Percentiles rank a stretch among this genome's conserved stretches.
These are phyloP conservation scores for Gracilaria domingensis DNA, from an alignment of 23 red algal genomes.

Conservation along the genomic window DNA sequence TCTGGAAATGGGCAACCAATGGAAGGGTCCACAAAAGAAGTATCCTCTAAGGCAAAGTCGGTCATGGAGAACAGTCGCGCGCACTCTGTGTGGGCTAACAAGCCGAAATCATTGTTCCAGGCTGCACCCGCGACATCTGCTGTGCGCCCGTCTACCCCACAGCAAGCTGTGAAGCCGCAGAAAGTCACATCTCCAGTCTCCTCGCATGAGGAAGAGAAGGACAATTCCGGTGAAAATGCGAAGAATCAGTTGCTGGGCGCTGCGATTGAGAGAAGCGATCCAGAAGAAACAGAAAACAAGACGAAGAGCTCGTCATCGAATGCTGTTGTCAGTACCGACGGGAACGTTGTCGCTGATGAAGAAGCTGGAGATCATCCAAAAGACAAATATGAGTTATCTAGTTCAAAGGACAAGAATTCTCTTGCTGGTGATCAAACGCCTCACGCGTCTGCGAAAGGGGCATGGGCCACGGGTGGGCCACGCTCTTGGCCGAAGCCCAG, in stretches of 20 bases:
- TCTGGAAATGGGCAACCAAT: constrained; percentile 11
- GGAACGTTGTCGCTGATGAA: not conserved
- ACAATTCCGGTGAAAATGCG: constrained; percentile 2
- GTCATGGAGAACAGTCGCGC: constrained; percentile 17
- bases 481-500: constrained; percentile 4
- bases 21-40: not conserved
- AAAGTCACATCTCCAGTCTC: constrained; percentile 38
- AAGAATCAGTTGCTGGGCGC: not conserved
- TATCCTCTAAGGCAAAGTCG: constrained; percentile 9
- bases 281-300: not conserved
- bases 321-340: not conserved
- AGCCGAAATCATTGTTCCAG: constrained; percentile 69
- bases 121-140: constrained; percentile 22
- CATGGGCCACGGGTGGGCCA: constrained; percentile 3
- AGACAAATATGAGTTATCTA: not conserved
- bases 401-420: not conserved
- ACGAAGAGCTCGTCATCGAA: not conserved
- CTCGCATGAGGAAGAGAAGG: constrained; percentile 28
- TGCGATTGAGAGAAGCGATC: not conserved
- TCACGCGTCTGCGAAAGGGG: constrained; percentile 1
- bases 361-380: not conserved
- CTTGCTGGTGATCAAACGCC: not conserved
- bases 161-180: constrained; percentile 1
- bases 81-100: constrained; percentile 72
- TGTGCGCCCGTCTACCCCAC: not conserved